Percentiles rank a stretch among this genome's conserved stretches.
phyloP scores from a whole-genome alignment of 202 grass and related monocot genomes.

The Elaeis oleifera region DNA sequence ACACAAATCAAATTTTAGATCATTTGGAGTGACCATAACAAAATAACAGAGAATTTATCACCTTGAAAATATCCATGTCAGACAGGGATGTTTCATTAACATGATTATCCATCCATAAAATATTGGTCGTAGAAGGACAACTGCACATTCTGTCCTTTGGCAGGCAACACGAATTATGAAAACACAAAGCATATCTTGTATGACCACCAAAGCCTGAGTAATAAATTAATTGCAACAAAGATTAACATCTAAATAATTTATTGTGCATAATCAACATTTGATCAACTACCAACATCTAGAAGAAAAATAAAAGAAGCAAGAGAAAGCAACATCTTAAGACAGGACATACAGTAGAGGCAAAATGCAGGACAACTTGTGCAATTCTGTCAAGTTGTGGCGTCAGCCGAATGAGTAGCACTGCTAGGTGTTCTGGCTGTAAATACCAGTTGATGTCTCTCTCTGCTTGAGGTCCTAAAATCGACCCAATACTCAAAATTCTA shows the following conservation, averaged over 20 bases:
- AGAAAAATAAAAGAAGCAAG: constrained; percentile 2
- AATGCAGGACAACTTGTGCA: constrained; percentile 66
- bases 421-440: constrained; percentile 57
- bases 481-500: constrained; percentile 72
- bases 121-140: constrained; percentile 72
- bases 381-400: constrained; percentile 89
- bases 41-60: constrained; percentile 9
- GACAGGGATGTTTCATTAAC: constrained; percentile 57
- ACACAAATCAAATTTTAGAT: constrained; percentile 34
- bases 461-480: constrained; percentile 64
- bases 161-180: constrained; percentile 76
- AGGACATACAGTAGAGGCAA: constrained; percentile 78
- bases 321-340: constrained; percentile 18
- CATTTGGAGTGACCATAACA: constrained; percentile 13
- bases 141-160: constrained; percentile 70
- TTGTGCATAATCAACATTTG: too few species aligned
- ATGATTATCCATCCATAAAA: constrained; percentile 70
- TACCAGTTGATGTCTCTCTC: constrained; percentile 88
- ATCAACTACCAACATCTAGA: too few species aligned
- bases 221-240: constrained; percentile 15
- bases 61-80: constrained; percentile 69
- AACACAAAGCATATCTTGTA: constrained; percentile 98
- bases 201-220: constrained; percentile 62
- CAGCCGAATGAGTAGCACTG: constrained; percentile 57
- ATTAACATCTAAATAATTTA: constrained; percentile 9